phyloP scores from a whole-genome alignment of 2,329 filamentous ascomycete species.

The Albophoma yamanashiensis region DNA sequence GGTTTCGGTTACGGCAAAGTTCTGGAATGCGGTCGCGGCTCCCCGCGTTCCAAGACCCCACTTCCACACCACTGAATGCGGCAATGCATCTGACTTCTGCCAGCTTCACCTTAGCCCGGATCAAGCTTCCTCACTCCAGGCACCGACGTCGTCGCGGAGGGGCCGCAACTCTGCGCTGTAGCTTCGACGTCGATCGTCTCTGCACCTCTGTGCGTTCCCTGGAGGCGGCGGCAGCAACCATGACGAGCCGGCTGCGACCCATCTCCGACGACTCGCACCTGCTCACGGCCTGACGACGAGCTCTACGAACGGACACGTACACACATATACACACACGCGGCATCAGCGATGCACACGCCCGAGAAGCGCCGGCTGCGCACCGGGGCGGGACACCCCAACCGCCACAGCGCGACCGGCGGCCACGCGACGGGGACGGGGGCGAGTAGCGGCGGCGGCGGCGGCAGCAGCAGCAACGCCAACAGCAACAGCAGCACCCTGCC shows the following conservation, averaged over 20 bases:
- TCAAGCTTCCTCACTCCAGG: neutral
- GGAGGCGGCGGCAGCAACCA: constrained; percentile 11
- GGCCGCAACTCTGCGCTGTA: neutral
- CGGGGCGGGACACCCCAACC: constrained; percentile 7
- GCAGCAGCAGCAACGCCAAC: constrained; percentile 2
- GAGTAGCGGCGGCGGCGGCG: no score
- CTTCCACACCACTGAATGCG: no score
- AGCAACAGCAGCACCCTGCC: constrained; percentile 12
- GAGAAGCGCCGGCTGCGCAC: constrained; percentile 30
- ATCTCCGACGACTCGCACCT: constrained; percentile 10
- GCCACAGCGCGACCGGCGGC: constrained; percentile 10
- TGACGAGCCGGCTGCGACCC: constrained; percentile 15
- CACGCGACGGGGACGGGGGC: constrained; percentile 4
- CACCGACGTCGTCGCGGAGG: neutral
- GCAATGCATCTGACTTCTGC: neutral
- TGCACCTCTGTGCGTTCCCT: neutral
- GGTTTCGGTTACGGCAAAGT: no score
- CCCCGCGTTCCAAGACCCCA: neutral
- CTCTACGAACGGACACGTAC: neutral
- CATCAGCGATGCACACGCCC: constrained; percentile 29
- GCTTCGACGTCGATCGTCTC: neutral
- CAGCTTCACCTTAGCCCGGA: neutral
- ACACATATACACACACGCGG: no score
- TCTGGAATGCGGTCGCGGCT: neutral
- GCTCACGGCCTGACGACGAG: constrained; percentile 13